A percentile compares a stretch with the other conserved stretches of the same genome.
These are phyloP conservation scores for Melocanna baccifera DNA, from an alignment of 176 grass and related monocot species.

Conservation along the genomic window DNA sequence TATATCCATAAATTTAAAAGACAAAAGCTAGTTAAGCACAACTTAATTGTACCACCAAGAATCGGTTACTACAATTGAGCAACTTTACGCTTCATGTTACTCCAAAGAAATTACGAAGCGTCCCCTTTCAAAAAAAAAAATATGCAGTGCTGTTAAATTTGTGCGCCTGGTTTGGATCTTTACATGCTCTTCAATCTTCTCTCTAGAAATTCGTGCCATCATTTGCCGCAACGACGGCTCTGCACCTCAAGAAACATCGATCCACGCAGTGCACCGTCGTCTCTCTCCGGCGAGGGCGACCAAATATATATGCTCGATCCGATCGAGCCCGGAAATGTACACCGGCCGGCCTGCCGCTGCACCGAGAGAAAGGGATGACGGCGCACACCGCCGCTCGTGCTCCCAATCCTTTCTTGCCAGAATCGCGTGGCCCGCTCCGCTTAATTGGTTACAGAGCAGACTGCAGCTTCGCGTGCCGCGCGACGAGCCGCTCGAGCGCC, in stretches of 20 bases:
- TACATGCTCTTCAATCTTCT: background rate
- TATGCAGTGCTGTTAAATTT: background rate
- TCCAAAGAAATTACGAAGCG: background rate
- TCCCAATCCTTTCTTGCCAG: conserved; percentile 11
- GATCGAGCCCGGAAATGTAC: background rate
- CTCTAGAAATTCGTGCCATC: background rate
- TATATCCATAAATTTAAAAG: no score
- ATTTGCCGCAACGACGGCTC: conserved; percentile 20
- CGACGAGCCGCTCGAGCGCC: conserved; percentile 65
- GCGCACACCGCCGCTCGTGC: background rate
- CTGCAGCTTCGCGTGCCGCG: conserved; percentile 32
- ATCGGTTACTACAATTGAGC: background rate
- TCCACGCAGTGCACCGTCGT: background rate
- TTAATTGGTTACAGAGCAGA: conserved; percentile 15
- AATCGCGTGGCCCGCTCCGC: background rate
- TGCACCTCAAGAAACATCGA: conserved; percentile 4
- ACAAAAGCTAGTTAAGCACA: no score
- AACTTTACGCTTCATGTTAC: conserved; percentile 9
- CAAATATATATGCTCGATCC: conserved; percentile 4
- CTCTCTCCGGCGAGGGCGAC: conserved; percentile 44
- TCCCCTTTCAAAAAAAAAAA: no score
- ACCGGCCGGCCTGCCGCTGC: conserved; percentile 43
- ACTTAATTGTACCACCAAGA: background rate
- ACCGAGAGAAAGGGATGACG: conserved; percentile 11
- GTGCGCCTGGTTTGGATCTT: background rate